Percentiles rank a stretch among this genome's conserved stretches.
phyloP scores from a whole-genome alignment of 805 yeast species.

The Ogataea haglerorum region DNA sequence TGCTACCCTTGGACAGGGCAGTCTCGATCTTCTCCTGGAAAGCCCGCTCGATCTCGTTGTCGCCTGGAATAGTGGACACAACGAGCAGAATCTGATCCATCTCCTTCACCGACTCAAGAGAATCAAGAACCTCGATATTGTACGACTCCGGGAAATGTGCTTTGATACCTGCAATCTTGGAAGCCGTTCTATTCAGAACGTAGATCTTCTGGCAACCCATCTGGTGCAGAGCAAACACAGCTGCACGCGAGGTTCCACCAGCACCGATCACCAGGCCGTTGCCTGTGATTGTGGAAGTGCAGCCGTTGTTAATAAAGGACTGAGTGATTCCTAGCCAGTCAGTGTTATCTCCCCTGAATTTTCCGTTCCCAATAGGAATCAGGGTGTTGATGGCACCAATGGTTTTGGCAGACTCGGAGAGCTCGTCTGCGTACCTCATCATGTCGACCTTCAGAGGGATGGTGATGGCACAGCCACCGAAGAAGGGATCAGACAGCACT shows the following conservation, averaged over 20 bases:
- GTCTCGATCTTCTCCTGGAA: slow-evolving; percentile 48
- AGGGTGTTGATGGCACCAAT: slow-evolving; percentile 96
- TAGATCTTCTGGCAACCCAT: slow-evolving; percentile 77
- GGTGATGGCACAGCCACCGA: slow-evolving; percentile 96
- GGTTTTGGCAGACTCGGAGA: slow-evolving; percentile 71
- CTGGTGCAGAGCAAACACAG: slow-evolving; percentile 75
- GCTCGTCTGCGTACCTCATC: slow-evolving; percentile 57
- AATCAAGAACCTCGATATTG: slow-evolving; percentile 56
- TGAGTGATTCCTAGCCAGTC: slow-evolving; percentile 89
- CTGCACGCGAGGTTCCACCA: slow-evolving; percentile 97
- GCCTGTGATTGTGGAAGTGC: slow-evolving; percentile 39
- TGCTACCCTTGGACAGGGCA: slow-evolving; percentile 44
- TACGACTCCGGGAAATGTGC: slow-evolving; percentile 54
- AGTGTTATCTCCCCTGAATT: slow-evolving; percentile 80
- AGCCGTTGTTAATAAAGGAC: slow-evolving; percentile 63
- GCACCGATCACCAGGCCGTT: slow-evolving; percentile 88
- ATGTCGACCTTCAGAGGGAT: slow-evolving; percentile 88
- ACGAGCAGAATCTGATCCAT: slow-evolving; percentile 53
- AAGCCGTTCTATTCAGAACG: slow-evolving; percentile 73
- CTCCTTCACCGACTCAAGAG: slow-evolving; percentile 42
- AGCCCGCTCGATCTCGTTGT: slow-evolving; percentile 56
- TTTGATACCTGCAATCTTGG: slow-evolving; percentile 59
- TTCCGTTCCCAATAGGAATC: slow-evolving; percentile 48
- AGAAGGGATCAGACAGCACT: slow-evolving; percentile 45
- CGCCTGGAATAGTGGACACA: slow-evolving; percentile 84